Percentiles rank a stretch among this genome's conserved stretches.
These are phyloP conservation scores for Oemleria cerasiformis DNA, from an alignment of 306 rosid genomes.

Conservation along the genomic window DNA sequence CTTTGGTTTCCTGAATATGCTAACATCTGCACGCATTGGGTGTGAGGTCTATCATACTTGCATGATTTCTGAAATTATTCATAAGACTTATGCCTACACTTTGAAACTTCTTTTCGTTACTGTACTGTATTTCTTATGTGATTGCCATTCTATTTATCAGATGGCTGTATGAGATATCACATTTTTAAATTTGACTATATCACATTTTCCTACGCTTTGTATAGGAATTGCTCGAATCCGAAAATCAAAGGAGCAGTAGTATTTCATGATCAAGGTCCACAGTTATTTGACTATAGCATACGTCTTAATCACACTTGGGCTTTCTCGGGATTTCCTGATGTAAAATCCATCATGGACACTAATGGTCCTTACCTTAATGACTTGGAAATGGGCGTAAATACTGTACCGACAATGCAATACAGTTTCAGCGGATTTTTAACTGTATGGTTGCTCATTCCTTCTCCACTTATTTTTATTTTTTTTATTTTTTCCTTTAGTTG, in stretches of 20 bases:
- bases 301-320: slow-evolving; percentile 99
- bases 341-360: slow-evolving; percentile 86
- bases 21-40: background rate
- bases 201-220: slow-evolving; percentile 29
- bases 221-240: slow-evolving; percentile 80
- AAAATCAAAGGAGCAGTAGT: slow-evolving; percentile 88
- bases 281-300: slow-evolving; percentile 79
- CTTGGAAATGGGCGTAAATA: slow-evolving; percentile 72
- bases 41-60: background rate
- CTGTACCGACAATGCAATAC: slow-evolving; percentile 87
- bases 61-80: background rate
- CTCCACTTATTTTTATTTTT: slow-evolving; percentile 16
- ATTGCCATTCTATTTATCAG: background rate
- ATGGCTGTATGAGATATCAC: slow-evolving; percentile 4
- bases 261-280: slow-evolving; percentile 87
- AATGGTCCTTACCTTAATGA: slow-evolving; percentile 91
- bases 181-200: slow-evolving; percentile 8
- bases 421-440: slow-evolving; percentile 93
- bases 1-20: background rate
- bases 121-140: background rate
- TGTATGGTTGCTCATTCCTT: slow-evolving; percentile 49
- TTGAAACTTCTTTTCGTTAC: background rate
- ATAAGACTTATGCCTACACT: background rate
- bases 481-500: background rate
- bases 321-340: slow-evolving; percentile 94